Conservation (phyloP, 129 eudicot genomes). For the Cynara cardunculus region DNA sequence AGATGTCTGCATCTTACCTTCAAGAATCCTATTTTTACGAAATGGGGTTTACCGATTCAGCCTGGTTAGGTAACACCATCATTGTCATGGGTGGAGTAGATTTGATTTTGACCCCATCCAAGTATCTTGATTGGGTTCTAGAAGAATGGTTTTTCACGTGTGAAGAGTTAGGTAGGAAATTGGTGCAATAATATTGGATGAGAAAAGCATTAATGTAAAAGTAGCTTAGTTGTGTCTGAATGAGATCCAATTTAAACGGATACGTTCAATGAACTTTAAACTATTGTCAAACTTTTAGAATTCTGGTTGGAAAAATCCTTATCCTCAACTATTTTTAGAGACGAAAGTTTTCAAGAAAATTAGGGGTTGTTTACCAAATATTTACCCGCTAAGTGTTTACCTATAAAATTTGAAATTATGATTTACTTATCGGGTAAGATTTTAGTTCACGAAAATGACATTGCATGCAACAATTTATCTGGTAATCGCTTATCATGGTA, state of each 20-base stretch:
- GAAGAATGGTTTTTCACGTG: background rate
- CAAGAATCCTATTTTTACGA: too few relatives aligned
- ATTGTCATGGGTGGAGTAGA: background rate
- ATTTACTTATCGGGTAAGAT: too few relatives aligned
- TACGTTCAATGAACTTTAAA: background rate
- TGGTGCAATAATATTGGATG: conserved; percentile 4
- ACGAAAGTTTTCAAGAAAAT: background rate
- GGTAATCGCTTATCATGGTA: too few relatives aligned
- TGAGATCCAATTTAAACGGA: background rate
- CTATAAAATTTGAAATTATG: too few relatives aligned
- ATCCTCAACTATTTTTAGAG: background rate
- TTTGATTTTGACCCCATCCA: background rate
- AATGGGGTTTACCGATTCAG: too few relatives aligned
- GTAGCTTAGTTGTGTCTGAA: background rate
- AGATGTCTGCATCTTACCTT: too few relatives aligned
- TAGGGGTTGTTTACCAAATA: too few relatives aligned
- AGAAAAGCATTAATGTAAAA: background rate
- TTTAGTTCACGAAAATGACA: too few relatives aligned
- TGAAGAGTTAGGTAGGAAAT: conserved; percentile 8
- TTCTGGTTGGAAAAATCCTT: background rate
- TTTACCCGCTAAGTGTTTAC: too few relatives aligned
- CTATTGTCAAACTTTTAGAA: background rate
- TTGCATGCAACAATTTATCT: too few relatives aligned
- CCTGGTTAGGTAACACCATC: too few relatives aligned
- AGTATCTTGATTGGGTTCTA: background rate